Evolutionary conservation across 257 asterid species (phyloP).

Genomic region (Salvia splendens): DNA sequence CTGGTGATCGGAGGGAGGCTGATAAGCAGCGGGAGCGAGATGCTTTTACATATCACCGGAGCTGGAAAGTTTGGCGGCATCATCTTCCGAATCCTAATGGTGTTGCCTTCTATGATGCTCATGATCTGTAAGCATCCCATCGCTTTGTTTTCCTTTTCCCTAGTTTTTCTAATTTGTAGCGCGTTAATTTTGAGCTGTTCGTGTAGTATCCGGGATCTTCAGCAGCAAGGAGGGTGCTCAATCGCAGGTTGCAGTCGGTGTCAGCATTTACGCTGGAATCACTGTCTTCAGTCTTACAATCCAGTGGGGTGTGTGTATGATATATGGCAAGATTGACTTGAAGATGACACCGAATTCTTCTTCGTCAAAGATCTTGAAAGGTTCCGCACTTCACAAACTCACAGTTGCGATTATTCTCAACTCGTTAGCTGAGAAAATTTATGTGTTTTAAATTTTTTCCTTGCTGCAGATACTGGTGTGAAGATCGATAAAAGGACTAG

Average conservation of each 20-base stretch:
- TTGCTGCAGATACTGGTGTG: slow-evolving; percentile 45
- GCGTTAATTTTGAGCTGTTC: not conserved
- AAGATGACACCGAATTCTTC: not conserved
- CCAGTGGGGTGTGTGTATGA: slow-evolving; percentile 52
- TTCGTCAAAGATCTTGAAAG: slow-evolving; percentile 33
- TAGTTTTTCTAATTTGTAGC: no score
- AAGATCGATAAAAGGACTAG: slow-evolving; percentile 41
- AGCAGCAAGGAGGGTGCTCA: slow-evolving; percentile 46
- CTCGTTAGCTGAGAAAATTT: not conserved
- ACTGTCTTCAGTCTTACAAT: slow-evolving; percentile 51
- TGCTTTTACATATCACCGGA: slow-evolving; percentile 46
- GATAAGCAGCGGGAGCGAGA: slow-evolving; percentile 48
- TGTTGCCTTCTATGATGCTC: slow-evolving; percentile 53
- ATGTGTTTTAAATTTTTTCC: not conserved
- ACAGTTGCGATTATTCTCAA: not conserved
- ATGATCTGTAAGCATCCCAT: slow-evolving; percentile 46
- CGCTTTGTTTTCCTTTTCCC: no score
- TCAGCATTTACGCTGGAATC: slow-evolving; percentile 51
- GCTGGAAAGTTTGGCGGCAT: slow-evolving; percentile 49
- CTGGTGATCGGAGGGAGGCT: slow-evolving; percentile 47
- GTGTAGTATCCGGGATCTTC: slow-evolving; percentile 48
- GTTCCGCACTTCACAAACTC: not conserved
- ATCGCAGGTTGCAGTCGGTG: slow-evolving; percentile 47
- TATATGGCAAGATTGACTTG: slow-evolving; percentile 11
- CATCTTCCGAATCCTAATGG: slow-evolving; percentile 55